phyloP scores from a whole-genome alignment of 495 filamentous ascomycete species.

The Lasiosphaeriaceae sp. region DNA sequence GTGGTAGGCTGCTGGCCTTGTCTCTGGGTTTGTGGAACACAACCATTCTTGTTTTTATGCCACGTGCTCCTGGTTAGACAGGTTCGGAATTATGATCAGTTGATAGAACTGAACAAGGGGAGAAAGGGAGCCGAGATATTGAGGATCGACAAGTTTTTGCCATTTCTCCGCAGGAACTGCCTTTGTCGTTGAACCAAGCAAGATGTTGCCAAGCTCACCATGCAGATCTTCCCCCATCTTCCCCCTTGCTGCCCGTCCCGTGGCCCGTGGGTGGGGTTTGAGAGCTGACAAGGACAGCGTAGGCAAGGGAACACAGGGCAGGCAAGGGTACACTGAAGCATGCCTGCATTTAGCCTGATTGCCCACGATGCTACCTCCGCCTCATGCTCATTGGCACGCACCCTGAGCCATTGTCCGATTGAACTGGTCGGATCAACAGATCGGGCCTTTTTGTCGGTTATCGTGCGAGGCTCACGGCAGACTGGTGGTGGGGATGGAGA shows the following conservation, averaged over 20 bases:
- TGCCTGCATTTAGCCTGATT: constrained; percentile 21
- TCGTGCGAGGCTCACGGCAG: constrained; percentile 8
- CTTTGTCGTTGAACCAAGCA: neutral
- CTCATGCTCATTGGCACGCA: constrained; percentile 7
- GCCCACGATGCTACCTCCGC: constrained; percentile 7
- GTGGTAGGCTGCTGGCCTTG: neutral
- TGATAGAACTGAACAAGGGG: no score
- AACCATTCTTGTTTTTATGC: no score
- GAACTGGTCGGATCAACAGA: constrained; percentile 6
- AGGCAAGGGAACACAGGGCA: neutral
- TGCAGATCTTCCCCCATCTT: constrained; percentile 2
- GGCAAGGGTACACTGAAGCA: constrained; percentile 1
- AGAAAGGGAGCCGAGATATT: no score
- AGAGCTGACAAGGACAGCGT: neutral
- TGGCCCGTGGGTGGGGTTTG: neutral
- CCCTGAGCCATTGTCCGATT: neutral
- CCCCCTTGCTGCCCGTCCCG: neutral
- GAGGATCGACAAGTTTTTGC: neutral
- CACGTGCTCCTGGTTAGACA: no score
- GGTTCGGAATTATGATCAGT: no score
- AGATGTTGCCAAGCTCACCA: neutral
- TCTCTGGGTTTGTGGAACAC: neutral
- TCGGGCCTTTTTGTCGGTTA: constrained; percentile 26
- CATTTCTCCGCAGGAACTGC: neutral
- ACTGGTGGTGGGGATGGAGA: neutral